Percentiles rank a stretch among this genome's conserved stretches.
phyloP scores from a whole-genome alignment of 2,329 filamentous ascomycete genomes.

The Aspergillus fischeri region DNA sequence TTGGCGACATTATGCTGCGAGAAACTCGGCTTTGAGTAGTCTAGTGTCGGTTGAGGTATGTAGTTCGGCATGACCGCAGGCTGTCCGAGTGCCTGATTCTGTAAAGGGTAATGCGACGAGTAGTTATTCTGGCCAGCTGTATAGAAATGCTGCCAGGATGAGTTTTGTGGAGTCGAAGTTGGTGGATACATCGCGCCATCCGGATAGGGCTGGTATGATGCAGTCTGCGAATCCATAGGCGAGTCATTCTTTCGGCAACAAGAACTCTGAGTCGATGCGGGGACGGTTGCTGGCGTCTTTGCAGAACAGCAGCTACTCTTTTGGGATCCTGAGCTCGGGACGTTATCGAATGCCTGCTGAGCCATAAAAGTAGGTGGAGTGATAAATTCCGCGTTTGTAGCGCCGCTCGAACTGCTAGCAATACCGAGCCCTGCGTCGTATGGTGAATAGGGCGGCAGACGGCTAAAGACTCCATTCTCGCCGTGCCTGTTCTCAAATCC shows the following conservation, averaged over 20 bases:
- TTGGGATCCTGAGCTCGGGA: not conserved
- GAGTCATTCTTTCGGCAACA: conserved; percentile 25
- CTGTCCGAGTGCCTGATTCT: conserved; percentile 5
- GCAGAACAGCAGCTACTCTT: conserved; percentile 25
- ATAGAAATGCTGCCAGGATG: conserved; percentile 20
- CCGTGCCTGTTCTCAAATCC: conserved; percentile 18
- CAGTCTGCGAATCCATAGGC: not conserved
- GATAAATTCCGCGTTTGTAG: not conserved
- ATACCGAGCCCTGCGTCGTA: conserved; percentile 6
- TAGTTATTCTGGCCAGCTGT: conserved; percentile 11
- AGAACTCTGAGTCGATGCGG: conserved; percentile 17
- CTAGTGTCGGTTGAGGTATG: conserved; percentile 8
- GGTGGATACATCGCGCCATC: conserved; percentile 14
- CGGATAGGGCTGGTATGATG: conserved; percentile 8
- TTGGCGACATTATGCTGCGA: conserved; percentile 10
- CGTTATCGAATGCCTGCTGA: not conserved
- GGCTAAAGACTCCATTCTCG: conserved; percentile 13
- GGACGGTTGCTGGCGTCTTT: conserved; percentile 9
- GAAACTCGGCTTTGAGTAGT: conserved; percentile 9
- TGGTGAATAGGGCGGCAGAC: conserved; percentile 9
- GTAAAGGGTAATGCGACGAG: conserved; percentile 14
- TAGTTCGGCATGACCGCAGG: conserved; percentile 16
- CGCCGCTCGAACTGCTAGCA: not conserved
- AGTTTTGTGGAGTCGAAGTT: conserved; percentile 12
- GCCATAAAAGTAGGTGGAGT: not conserved